These are phyloP conservation scores for Nadsonia commutata DNA, from an alignment of 1,139 yeast genomes.

Conservation along the genomic window DNA sequence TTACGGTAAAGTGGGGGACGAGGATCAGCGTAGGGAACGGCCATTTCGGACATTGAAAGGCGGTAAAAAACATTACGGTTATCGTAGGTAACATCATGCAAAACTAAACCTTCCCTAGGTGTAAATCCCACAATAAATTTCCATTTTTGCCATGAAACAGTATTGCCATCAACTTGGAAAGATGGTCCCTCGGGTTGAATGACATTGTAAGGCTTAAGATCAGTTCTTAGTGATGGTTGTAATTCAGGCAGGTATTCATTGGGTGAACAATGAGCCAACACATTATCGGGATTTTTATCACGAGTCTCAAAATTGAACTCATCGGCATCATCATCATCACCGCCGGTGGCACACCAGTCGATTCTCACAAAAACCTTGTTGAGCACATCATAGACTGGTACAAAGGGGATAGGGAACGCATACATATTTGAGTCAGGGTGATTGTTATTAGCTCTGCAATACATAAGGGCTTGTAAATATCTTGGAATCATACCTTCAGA, in stretches of 20 bases:
- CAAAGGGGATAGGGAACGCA: conserved; percentile 68
- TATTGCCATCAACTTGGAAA: conserved; percentile 51
- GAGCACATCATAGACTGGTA: conserved; percentile 64
- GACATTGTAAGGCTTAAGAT: conserved; percentile 61
- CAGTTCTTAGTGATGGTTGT: conserved; percentile 23
- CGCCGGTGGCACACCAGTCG: conserved; percentile 54
- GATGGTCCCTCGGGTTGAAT: conserved; percentile 83
- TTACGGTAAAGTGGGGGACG: conserved; percentile 83
- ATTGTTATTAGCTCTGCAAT: conserved; percentile 42
- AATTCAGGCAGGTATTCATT: conserved; percentile 37
- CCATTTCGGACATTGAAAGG: conserved; percentile 72
- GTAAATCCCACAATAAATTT: conserved; percentile 63
- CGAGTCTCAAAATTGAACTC: conserved; percentile 22
- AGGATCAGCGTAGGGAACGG: conserved; percentile 87
- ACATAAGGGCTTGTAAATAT: conserved; percentile 64
- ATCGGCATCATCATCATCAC: conserved; percentile 38
- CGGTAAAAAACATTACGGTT: conserved; percentile 75
- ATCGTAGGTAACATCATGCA: conserved; percentile 64
- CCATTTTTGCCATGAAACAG: conserved; percentile 83
- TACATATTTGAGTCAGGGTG: conserved; percentile 76
- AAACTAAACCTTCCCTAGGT: conserved; percentile 72
- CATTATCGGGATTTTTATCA: conserved; percentile 50
- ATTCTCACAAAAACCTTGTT: conserved; percentile 55
- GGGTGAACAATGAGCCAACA: conserved; percentile 57
- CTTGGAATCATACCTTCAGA: conserved; percentile 64